These are phyloP conservation scores for Ascoidea asiatica DNA, from an alignment of 805 yeast genomes.

Conservation along the genomic window DNA sequence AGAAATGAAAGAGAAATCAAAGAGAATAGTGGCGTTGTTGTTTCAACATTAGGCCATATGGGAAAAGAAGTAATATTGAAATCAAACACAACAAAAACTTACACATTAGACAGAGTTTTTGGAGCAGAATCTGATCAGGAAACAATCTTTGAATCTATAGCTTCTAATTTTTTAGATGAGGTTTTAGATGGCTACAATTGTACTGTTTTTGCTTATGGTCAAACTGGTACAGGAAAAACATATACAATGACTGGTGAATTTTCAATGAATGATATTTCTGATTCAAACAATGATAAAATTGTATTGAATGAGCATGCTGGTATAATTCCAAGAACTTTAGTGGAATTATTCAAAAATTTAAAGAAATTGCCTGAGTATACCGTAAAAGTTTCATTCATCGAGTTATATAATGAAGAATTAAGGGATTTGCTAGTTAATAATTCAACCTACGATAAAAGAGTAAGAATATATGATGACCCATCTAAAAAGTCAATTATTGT, in stretches of 20 bases:
- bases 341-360: conserved; percentile 38
- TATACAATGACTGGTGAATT: conserved; percentile 68
- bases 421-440: conserved; percentile 44
- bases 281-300: conserved; percentile 15
- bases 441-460: background rate
- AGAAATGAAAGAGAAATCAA: conserved; percentile 42
- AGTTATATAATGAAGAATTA: conserved; percentile 78
- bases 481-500: conserved; percentile 25
- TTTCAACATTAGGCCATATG: conserved; percentile 27
- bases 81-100: conserved; percentile 30
- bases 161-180: conserved; percentile 50
- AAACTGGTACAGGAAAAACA: conserved; percentile 87
- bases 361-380: conserved; percentile 35
- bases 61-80: conserved; percentile 8
- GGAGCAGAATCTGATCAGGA: conserved; percentile 74
- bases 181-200: conserved; percentile 67
- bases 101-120: conserved; percentile 66
- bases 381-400: conserved; percentile 71
- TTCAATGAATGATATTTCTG: conserved; percentile 20
- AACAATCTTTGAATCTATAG: conserved; percentile 51
- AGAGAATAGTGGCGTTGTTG: conserved; percentile 47
- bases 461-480: background rate
- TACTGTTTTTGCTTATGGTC: conserved; percentile 80
- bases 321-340: conserved; percentile 45
- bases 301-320: conserved; percentile 39